Conservation (phyloP, 805 yeast genomes). For the Barnettozyma salicaria region DNA sequence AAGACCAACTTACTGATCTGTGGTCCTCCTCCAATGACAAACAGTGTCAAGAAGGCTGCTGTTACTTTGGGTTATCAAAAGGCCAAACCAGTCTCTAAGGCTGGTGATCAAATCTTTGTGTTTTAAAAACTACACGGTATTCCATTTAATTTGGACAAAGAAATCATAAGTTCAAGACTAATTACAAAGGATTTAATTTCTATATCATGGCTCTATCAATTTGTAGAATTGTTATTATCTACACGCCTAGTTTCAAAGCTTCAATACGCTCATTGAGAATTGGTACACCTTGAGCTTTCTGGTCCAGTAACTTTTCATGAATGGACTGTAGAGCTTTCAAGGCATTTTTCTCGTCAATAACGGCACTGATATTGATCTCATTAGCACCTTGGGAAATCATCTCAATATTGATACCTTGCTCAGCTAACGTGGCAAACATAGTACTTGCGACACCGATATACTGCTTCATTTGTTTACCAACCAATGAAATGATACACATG, state of each 20-base stretch:
- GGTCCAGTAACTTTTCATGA: constrained; percentile 68
- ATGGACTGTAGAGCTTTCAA: constrained; percentile 80
- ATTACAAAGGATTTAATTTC: too few relatives aligned
- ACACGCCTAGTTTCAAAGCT: constrained; percentile 35
- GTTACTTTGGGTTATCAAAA: constrained; percentile 67
- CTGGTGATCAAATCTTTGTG: constrained; percentile 86
- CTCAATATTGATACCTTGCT: constrained; percentile 87
- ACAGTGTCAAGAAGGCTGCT: constrained; percentile 77
- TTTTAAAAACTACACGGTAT: constrained; percentile 38
- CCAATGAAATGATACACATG: constrained; percentile 88
- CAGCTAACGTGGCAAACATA: constrained; percentile 92
- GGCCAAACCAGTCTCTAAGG: constrained; percentile 83
- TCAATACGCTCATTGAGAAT: constrained; percentile 40
- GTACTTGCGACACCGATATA: constrained; percentile 95
- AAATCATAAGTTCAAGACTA: too few relatives aligned
- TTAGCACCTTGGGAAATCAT: constrained; percentile 99
- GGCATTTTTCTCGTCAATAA: constrained; percentile 77
- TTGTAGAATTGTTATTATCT: constrained; percentile 5
- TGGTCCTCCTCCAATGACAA: constrained; percentile 92
- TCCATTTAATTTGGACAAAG: constrained; percentile 2
- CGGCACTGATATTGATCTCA: constrained; percentile 95
- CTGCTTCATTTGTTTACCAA: constrained; percentile 96
- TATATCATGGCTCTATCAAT: neutral
- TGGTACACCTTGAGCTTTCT: constrained; percentile 25
- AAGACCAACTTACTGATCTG: constrained; percentile 74